A percentile compares a stretch with the other conserved stretches of the same genome.
Conservation (phyloP, 169 alveolate genomes). For the Plasmodium cynomolgi region DNA sequence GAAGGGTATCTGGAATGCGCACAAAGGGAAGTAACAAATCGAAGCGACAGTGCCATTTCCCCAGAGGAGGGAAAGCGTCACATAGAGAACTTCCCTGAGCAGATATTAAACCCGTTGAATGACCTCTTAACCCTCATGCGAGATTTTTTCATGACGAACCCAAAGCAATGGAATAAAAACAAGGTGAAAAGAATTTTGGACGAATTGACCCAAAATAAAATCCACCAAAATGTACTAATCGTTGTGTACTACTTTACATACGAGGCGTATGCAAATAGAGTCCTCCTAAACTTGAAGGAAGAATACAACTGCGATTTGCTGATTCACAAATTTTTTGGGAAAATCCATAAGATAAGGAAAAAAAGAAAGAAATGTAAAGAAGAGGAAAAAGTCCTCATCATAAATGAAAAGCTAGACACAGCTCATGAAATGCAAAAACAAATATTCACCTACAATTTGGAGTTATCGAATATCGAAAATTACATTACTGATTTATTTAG, state of each 20-base stretch:
- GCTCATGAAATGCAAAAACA: constrained; percentile 45
- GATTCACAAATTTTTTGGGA: constrained; percentile 12
- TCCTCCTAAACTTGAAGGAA: constrained; percentile 2
- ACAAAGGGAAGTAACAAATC: not conserved
- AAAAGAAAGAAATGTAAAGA: constrained; percentile 53
- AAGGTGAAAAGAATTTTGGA: constrained; percentile 15
- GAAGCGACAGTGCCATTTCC: not conserved
- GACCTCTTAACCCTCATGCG: not conserved
- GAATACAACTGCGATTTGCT: constrained; percentile 37
- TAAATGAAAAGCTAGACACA: constrained; percentile 38
- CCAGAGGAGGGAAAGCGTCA: not conserved
- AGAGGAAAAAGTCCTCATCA: constrained; percentile 27
- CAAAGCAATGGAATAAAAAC: not conserved
- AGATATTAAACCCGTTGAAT: not conserved
- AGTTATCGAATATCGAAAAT: not conserved
- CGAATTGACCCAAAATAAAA: constrained; percentile 5
- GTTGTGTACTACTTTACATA: constrained; percentile 11
- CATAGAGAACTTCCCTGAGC: not conserved
- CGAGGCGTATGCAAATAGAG: constrained; percentile 21
- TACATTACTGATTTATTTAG: constrained; percentile 21
- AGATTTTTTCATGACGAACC: not conserved
- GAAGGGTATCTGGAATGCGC: not conserved
- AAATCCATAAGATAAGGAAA: constrained; percentile 26
- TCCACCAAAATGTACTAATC: constrained; percentile 1
- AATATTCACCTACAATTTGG: constrained; percentile 20